A percentile compares a stretch with the other conserved stretches of the same genome.
Conservation (phyloP, 805 yeast species). For the Candida easanensis region DNA sequence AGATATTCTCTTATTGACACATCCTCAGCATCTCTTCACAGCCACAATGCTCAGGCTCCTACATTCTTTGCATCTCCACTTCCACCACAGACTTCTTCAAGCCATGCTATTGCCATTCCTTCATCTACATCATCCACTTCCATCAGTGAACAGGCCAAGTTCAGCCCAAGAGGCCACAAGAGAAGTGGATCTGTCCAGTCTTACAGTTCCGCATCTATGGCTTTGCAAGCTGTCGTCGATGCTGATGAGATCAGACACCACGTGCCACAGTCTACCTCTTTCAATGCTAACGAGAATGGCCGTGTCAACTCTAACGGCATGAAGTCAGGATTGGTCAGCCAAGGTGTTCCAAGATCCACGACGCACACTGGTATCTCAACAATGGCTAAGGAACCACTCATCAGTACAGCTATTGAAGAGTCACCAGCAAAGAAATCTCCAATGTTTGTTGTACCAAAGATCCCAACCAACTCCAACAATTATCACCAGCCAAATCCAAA, state of each 20-base stretch:
- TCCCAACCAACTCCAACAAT: conserved; percentile 20
- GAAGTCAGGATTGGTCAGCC: conserved; percentile 10
- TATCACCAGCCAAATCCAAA: conserved; percentile 18
- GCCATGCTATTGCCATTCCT: conserved; percentile 52
- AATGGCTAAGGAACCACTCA: conserved; percentile 10
- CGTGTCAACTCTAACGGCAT: conserved; percentile 18
- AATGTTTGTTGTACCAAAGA: conserved; percentile 23
- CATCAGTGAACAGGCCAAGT: conserved; percentile 22
- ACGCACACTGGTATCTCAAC: conserved; percentile 31
- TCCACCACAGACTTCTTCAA: conserved; percentile 68
- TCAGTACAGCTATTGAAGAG: conserved; percentile 23
- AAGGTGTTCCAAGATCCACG: conserved; percentile 33
- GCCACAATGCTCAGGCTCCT: conserved; percentile 20
- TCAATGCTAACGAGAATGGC: conserved; percentile 21
- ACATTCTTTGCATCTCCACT: conserved; percentile 49
- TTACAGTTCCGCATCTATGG: conserved; percentile 59
- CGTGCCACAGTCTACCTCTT: conserved; percentile 19
- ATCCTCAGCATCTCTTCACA: conserved; percentile 40
- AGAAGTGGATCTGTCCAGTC: conserved; percentile 38
- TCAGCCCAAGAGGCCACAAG: conserved; percentile 29
- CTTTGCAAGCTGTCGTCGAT: conserved; percentile 70
- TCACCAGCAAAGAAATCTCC: conserved; percentile 22
- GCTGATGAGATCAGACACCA: conserved; percentile 43
- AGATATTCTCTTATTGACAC: conserved; percentile 46
- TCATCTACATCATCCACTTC: conserved; percentile 34